Evolutionary conservation across 805 yeast genomes (phyloP).

Genomic region (Ogataea nonfermentans): DNA sequence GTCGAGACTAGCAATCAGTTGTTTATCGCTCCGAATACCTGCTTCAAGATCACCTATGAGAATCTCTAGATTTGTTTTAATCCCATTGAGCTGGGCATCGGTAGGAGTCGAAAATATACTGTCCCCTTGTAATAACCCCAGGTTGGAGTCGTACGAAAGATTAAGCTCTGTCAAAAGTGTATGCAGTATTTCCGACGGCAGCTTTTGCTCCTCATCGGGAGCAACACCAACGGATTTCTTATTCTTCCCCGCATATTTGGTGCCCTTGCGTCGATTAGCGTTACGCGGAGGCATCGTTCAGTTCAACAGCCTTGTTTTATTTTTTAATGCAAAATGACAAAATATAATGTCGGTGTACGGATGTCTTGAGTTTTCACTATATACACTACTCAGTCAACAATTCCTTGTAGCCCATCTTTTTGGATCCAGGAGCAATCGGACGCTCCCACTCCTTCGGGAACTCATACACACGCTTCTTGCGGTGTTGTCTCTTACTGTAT

Average conservation of each 20-base stretch:
- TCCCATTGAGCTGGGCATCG: constrained; percentile 17
- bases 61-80: constrained; percentile 38
- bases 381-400: constrained; percentile 10
- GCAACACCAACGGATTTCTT: constrained; percentile 14
- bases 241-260: constrained; percentile 23
- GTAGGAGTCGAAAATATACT: constrained; percentile 36
- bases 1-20: constrained; percentile 24
- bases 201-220: constrained; percentile 10
- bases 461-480: constrained; percentile 37
- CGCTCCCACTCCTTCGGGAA: constrained; percentile 84
- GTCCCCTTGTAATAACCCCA: constrained; percentile 63
- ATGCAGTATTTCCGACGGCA: constrained; percentile 43
- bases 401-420: constrained; percentile 27
- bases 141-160: constrained; percentile 54
- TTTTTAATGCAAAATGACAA: constrained; percentile 3
- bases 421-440: constrained; percentile 67
- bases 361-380: constrained; percentile 6
- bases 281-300: constrained; percentile 28
- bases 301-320: constrained; percentile 6
- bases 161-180: constrained; percentile 52
- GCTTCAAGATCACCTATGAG: constrained; percentile 39
- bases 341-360: constrained; percentile 10
- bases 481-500: constrained; percentile 38
- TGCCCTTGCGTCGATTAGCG: constrained; percentile 24
- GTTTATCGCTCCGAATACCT: constrained; percentile 28